These are phyloP conservation scores for Epicoccum sorghinum DNA, from an alignment of 2,329 filamentous ascomycete genomes.

Conservation along the genomic window DNA sequence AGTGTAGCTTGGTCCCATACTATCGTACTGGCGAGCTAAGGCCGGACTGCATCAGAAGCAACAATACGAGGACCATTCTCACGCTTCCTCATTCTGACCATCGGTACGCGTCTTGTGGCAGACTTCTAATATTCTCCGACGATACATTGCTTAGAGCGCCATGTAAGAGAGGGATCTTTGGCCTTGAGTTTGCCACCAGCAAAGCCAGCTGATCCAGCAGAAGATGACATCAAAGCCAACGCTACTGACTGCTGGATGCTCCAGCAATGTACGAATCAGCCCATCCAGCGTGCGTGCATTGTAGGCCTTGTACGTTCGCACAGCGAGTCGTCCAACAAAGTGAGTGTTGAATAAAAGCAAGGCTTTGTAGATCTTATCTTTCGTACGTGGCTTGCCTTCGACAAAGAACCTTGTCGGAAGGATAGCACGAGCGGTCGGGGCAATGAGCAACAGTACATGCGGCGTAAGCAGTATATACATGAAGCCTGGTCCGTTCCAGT, in stretches of 20 bases:
- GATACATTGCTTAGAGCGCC: background rate
- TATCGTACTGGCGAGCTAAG: too few relatives aligned
- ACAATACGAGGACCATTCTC: too few relatives aligned
- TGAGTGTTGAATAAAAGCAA: conserved; percentile 31
- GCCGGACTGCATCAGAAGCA: too few relatives aligned
- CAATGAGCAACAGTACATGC: conserved; percentile 35
- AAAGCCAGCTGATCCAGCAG: conserved; percentile 46
- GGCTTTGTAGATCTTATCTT: conserved; percentile 30
- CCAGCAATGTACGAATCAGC: conserved; percentile 32
- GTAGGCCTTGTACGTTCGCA: conserved; percentile 21
- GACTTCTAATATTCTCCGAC: background rate
- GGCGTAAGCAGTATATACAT: conserved; percentile 39
- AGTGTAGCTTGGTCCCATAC: too few relatives aligned
- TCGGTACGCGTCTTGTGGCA: background rate
- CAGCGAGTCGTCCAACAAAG: conserved; percentile 21
- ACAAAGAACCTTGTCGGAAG: conserved; percentile 28
- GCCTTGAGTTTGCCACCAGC: conserved; percentile 32
- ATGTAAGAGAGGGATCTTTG: background rate
- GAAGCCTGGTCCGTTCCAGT: conserved; percentile 36
- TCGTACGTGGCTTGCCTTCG: conserved; percentile 24
- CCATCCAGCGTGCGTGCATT: conserved; percentile 26
- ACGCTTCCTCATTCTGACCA: too few relatives aligned
- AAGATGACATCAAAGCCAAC: conserved; percentile 46
- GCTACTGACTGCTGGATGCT: conserved; percentile 45
- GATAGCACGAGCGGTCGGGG: conserved; percentile 33